These are phyloP conservation scores for Tricholoma saponaceum DNA, from an alignment of 768 basidiomycete species.

Conservation along the genomic window DNA sequence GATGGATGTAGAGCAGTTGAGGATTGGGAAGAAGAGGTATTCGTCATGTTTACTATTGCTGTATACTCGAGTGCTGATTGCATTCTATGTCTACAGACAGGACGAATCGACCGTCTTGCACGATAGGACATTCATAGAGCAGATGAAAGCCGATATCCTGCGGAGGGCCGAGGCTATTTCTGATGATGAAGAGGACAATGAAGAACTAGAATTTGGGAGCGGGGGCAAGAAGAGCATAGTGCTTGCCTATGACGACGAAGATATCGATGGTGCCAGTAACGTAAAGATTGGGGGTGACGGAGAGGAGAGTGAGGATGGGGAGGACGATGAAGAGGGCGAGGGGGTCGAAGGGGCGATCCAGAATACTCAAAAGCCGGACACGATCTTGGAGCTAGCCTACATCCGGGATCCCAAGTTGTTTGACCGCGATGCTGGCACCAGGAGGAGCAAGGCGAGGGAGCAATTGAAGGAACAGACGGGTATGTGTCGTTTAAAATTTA, in stretches of 20 bases:
- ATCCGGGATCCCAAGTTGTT: conserved; percentile 72
- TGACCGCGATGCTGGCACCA: conserved; percentile 67
- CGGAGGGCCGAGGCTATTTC: conserved; percentile 66
- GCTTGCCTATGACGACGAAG: conserved; percentile 39
- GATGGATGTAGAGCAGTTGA: conserved; percentile 59
- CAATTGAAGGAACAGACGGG: conserved; percentile 67
- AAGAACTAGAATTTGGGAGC: conserved; percentile 17
- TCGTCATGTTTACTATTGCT: conserved; percentile 1
- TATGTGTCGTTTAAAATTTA: not conserved
- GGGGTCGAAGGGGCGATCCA: conserved; percentile 18
- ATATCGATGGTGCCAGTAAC: conserved; percentile 46
- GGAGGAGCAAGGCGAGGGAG: conserved; percentile 61
- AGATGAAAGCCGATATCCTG: conserved; percentile 83
- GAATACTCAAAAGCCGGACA: conserved; percentile 41
- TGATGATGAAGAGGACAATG: conserved; percentile 64
- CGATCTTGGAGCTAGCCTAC: conserved; percentile 74
- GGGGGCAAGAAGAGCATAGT: conserved; percentile 23
- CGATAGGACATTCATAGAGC: conserved; percentile 58
- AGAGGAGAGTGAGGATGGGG: conserved; percentile 37
- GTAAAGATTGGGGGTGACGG: conserved; percentile 60
- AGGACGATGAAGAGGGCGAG: conserved; percentile 30
- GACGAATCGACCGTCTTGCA: conserved; percentile 41
- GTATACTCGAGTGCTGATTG: not conserved
- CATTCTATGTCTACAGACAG: conserved; percentile 28
- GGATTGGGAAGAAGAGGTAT: conserved; percentile 58